Conservation (phyloP, 371 early-diverging fungal species). For the Mortierella sp. region DNA sequence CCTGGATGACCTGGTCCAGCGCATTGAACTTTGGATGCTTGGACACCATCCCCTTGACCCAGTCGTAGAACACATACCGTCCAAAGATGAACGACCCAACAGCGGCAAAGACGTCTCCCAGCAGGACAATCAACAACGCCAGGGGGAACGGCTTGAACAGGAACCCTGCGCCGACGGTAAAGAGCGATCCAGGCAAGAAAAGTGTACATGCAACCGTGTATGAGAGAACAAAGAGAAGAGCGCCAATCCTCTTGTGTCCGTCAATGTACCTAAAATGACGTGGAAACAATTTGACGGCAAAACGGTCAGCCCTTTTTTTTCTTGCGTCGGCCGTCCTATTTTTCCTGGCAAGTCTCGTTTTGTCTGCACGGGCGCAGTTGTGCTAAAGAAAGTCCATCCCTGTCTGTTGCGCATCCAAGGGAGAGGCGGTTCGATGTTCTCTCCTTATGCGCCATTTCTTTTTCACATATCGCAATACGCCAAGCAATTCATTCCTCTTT, state of each 20-base stretch:
- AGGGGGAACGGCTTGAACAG: constrained; percentile 57
- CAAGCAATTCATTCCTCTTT: background rate
- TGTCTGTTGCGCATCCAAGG: background rate
- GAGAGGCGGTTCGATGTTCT: background rate
- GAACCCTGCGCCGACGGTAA: constrained; percentile 58
- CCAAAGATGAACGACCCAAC: constrained; percentile 57
- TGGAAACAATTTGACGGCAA: background rate
- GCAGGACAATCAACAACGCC: constrained; percentile 46
- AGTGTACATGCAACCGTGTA: constrained; percentile 52
- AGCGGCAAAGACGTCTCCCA: constrained; percentile 52
- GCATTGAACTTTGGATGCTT: constrained; percentile 54
- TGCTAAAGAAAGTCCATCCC: background rate
- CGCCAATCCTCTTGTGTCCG: constrained; percentile 48
- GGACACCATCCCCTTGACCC: constrained; percentile 55
- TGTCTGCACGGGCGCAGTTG: background rate
- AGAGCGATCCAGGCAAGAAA: constrained; percentile 57
- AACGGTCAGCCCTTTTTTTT: background rate
- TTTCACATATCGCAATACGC: background rate
- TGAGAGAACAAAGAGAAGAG: constrained; percentile 44
- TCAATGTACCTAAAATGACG: constrained; percentile 44
- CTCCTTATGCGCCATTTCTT: background rate
- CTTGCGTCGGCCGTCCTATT: background rate
- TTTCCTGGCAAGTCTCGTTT: background rate
- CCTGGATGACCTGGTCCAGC: constrained; percentile 56
- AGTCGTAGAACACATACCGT: constrained; percentile 58